phyloP scores from a whole-genome alignment of 805 yeast genomes.

The Hanseniaspora guilliermondii region DNA sequence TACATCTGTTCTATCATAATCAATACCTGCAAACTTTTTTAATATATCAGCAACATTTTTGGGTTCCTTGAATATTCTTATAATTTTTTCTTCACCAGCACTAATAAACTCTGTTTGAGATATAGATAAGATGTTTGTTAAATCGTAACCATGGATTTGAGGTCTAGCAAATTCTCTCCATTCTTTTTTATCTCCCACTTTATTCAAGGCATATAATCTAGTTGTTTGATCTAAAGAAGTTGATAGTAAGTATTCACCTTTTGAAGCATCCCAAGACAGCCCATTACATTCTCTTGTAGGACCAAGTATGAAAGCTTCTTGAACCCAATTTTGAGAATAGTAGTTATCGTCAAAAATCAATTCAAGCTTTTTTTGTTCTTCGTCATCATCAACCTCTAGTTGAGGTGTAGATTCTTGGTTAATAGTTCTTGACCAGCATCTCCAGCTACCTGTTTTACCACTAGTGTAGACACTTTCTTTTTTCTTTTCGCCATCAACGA shows the following conservation, averaged over 20 bases:
- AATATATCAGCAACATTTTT: constrained; percentile 57
- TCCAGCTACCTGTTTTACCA: constrained; percentile 88
- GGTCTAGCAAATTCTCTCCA: constrained; percentile 96
- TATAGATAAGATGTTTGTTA: constrained; percentile 65
- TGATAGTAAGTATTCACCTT: constrained; percentile 47
- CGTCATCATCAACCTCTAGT: neutral
- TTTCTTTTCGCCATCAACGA: constrained; percentile 26
- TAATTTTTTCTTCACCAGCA: constrained; percentile 90
- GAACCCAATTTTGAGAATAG: constrained; percentile 11
- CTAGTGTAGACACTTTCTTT: constrained; percentile 55
- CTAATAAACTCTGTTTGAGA: constrained; percentile 58
- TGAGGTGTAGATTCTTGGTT: constrained; percentile 27
- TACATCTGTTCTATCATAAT: constrained; percentile 28
- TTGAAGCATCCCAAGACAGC: constrained; percentile 57
- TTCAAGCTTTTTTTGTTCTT: constrained; percentile 21
- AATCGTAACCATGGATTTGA: constrained; percentile 95
- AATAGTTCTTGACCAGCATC: constrained; percentile 47
- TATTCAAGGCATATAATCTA: constrained; percentile 46
- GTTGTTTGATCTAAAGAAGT: constrained; percentile 93
- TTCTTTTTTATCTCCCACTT: constrained; percentile 29
- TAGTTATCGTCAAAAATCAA: constrained; percentile 9
- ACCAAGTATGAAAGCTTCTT: constrained; percentile 54
- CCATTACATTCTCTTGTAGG: constrained; percentile 65
- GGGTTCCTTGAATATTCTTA: constrained; percentile 84
- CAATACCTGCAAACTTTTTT: constrained; percentile 39